Conservation (phyloP, 2,329 filamentous ascomycete genomes). For the Talaromyces sp. region DNA sequence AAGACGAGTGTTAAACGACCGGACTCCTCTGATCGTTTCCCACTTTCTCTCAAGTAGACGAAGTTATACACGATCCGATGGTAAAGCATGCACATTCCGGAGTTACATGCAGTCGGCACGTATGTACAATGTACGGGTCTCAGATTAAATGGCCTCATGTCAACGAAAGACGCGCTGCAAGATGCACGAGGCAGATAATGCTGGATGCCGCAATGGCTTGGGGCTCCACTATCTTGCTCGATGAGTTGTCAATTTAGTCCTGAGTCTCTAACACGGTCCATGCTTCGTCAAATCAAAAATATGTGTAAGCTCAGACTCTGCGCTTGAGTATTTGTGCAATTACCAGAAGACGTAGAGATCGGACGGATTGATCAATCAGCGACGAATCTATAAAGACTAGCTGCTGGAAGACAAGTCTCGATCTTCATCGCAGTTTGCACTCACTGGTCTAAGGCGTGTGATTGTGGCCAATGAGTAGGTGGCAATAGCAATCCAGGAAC, state of each 20-base stretch:
- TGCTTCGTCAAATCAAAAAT: neutral
- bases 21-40: too few species aligned
- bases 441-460: neutral
- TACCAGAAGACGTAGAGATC: neutral
- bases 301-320: neutral
- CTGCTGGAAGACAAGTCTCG: neutral
- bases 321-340: neutral
- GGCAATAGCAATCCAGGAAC: conserved; percentile 12
- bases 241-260: conserved; percentile 6
- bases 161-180: neutral
- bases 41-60: too few species aligned
- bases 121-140: neutral
- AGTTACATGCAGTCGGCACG: neutral
- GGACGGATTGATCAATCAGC: neutral
- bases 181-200: neutral
- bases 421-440: neutral
- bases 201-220: neutral
- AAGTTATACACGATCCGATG: too few species aligned
- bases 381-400: neutral
- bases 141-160: neutral
- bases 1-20: too few species aligned
- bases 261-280: neutral
- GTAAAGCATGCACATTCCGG: neutral
- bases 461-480: neutral
- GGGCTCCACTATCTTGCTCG: neutral